Evolutionary conservation across 306 rosid genomes (phyloP), one percentile per base, ranked within the genome.

Genomic region (Lathyrus tuberosus): DNA sequence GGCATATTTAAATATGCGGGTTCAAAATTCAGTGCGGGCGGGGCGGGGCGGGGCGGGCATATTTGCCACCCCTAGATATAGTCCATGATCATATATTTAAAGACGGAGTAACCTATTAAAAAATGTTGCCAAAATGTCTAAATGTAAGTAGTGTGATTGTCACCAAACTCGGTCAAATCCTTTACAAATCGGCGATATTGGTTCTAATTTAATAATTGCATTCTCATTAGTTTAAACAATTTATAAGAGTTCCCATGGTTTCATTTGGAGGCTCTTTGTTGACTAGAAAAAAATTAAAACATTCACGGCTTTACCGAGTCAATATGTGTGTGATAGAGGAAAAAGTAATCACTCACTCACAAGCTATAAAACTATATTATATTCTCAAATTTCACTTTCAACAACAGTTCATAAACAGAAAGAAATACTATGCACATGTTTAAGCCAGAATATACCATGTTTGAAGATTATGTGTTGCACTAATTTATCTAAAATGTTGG

Each of bases 281-380:
- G 56, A 49, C 56, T 17, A 49, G 3, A 16, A 4, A 4, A 49
- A 49, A n/a, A 17, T 14, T 13, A 6, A 46, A 49, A 8, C 10
- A 16, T 49, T 49, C 11, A 16, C 3, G 56, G 26, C 64, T 58
- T 58, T 58, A 58, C 64, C 20, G 5, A 51, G 63, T 73, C 67
- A 56, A 56, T 8, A 52, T 13, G 7, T 20, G 69, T 35, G n/a
- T 13, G 58, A 28, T 13, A 13, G 38, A 64, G 66, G 60, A 44
- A 57, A 67, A 57, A 46, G 14, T 44, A 16, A 49, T 10, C 44
- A 11, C 40, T 22, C 44, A 11, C 35, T 58, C 52, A 67, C 13
- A 67, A 67, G 10, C 60, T 58, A 56, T 15, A 59, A 13, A 46
- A 14, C 42, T 16, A 14, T 56, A 54, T 33, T 26, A 10, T 37